Evolutionary conservation across 164 flowering plant species (phyloP).

Genomic region (Chimonanthus praecox): DNA sequence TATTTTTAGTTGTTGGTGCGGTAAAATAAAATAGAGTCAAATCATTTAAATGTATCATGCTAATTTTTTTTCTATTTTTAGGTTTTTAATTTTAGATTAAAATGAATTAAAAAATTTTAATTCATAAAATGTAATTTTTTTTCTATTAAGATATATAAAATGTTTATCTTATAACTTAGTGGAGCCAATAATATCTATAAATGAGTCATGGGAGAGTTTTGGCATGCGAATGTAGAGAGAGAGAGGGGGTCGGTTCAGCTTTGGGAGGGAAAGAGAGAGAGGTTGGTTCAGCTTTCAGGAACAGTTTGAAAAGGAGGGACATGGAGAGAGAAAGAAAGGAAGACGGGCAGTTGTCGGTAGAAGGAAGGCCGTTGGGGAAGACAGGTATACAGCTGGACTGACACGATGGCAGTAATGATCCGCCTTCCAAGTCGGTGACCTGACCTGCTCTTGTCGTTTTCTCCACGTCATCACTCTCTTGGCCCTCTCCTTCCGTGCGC

Average conservation of each 20-base stretch:
- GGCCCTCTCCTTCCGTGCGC: slow-evolving; percentile 19
- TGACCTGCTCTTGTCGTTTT: slow-evolving; percentile 50
- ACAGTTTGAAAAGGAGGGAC: neutral
- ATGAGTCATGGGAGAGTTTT: no score
- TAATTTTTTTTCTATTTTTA: no score
- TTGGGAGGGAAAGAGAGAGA: neutral
- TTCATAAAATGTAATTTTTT: no score
- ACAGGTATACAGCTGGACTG: slow-evolving; percentile 61
- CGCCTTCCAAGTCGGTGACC: slow-evolving; percentile 69
- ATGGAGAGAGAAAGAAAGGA: neutral
- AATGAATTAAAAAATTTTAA: no score
- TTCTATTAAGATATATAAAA: no score
- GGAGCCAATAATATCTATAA: no score
- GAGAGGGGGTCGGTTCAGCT: neutral
- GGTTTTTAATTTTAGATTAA: no score
- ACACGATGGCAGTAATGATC: slow-evolving; percentile 57
- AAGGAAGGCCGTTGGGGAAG: slow-evolving; percentile 29
- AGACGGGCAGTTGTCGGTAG: slow-evolving; percentile 33
- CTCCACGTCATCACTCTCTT: slow-evolving; percentile 40
- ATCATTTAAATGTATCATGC: no score
- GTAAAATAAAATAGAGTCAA: no score
- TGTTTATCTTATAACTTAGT: no score
- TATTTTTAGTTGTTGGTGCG: no score
- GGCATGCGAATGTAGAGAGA: slow-evolving; percentile 22
- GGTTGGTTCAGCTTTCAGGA: slow-evolving; percentile 1